phyloP scores from a whole-genome alignment of 2,329 filamentous ascomycete genomes.

The Colletotrichum lentis region DNA sequence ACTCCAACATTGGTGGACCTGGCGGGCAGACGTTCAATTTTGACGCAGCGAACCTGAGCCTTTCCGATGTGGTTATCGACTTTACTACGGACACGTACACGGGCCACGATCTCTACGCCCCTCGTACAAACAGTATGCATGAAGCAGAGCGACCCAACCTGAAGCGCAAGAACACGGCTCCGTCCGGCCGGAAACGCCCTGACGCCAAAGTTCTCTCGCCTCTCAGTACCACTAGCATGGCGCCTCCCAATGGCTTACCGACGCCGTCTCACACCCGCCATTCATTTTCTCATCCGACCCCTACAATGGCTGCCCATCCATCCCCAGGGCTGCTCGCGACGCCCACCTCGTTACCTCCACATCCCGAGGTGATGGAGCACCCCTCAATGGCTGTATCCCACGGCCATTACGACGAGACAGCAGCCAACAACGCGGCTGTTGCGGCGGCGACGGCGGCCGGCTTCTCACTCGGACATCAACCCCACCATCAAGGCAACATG shows the following conservation, averaged over 20 bases:
- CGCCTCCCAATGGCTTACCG: slow-evolving; percentile 42
- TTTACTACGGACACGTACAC: slow-evolving; percentile 65
- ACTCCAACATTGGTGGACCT: slow-evolving; percentile 64
- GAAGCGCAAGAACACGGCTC: slow-evolving; percentile 59
- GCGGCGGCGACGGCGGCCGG: slow-evolving; percentile 50
- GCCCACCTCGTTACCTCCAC: slow-evolving; percentile 49
- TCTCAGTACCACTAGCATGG: slow-evolving; percentile 46
- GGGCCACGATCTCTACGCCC: slow-evolving; percentile 58
- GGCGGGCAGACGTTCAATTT: slow-evolving; percentile 70
- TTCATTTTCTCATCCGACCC: slow-evolving; percentile 47
- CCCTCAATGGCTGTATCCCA: slow-evolving; percentile 46
- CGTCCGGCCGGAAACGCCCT: slow-evolving; percentile 51
- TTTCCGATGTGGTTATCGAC: slow-evolving; percentile 72
- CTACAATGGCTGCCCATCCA: slow-evolving; percentile 49
- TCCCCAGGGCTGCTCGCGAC: slow-evolving; percentile 52
- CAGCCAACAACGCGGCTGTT: slow-evolving; percentile 47
- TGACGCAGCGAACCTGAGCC: slow-evolving; percentile 77
- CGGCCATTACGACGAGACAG: slow-evolving; percentile 47
- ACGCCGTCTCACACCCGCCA: slow-evolving; percentile 49
- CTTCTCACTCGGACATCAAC: slow-evolving; percentile 46
- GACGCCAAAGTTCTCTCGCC: slow-evolving; percentile 50
- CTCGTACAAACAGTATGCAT: slow-evolving; percentile 46
- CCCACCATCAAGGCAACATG: slow-evolving; percentile 45
- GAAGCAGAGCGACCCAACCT: slow-evolving; percentile 51
- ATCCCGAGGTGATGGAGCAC: slow-evolving; percentile 47